A percentile compares a stretch with the other conserved stretches of the same genome.
These are phyloP conservation scores for Phytophthora fragariae DNA, from an alignment of 352 stramenopile species.

Conservation along the genomic window DNA sequence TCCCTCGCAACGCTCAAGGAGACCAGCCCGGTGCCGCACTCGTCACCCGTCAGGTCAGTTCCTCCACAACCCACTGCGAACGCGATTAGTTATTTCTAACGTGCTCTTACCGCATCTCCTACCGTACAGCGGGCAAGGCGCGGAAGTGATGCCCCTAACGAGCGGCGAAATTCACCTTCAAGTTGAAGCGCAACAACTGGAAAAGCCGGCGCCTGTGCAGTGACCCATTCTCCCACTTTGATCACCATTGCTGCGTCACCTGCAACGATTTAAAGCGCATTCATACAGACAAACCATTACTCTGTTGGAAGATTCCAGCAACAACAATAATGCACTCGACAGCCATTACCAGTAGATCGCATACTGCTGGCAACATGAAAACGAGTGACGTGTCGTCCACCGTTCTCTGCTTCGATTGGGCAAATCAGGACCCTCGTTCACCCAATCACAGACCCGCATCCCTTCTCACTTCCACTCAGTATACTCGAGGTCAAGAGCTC, in stretches of 20 bases:
- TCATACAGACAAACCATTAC: neutral
- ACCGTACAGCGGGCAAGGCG: slow-evolving; percentile 41
- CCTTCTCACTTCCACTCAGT: slow-evolving; percentile 20
- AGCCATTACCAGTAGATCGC: slow-evolving; percentile 1
- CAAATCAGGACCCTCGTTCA: neutral
- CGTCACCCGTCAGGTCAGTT: slow-evolving; percentile 16
- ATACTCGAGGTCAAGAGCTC: slow-evolving; percentile 17
- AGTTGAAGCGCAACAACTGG: slow-evolving; percentile 58
- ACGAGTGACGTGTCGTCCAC: slow-evolving; percentile 23
- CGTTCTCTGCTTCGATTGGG: slow-evolving; percentile 14
- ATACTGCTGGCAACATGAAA: neutral
- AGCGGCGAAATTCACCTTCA: slow-evolving; percentile 77
- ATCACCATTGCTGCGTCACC: neutral
- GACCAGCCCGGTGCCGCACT: slow-evolving; percentile 29
- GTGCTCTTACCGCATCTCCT: neutral
- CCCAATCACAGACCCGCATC: slow-evolving; percentile 16
- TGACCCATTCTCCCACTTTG: slow-evolving; percentile 11
- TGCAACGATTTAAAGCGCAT: neutral
- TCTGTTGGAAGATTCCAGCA: neutral
- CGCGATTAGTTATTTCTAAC: neutral
- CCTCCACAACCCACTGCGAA: neutral
- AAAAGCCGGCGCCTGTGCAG: slow-evolving; percentile 28
- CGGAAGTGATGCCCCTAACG: slow-evolving; percentile 64
- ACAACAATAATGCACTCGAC: neutral
- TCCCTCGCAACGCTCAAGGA: slow-evolving; percentile 73